Percentiles rank a stretch among this genome's conserved stretches.
phyloP scores from a whole-genome alignment of 352 stramenopile species.

The Poterioochromonas sp. region DNA sequence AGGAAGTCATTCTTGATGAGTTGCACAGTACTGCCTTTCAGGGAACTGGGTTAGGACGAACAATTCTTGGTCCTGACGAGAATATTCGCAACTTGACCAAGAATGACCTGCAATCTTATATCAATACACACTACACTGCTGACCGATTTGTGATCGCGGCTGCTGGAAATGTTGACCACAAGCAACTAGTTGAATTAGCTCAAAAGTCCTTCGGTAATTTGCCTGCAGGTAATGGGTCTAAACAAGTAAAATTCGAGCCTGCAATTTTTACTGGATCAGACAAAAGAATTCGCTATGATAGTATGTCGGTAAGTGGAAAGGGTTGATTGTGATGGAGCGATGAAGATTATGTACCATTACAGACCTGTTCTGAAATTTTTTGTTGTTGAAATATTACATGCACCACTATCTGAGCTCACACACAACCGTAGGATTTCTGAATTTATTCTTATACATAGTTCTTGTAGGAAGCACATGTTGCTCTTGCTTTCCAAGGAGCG shows the following conservation, averaged over 20 bases:
- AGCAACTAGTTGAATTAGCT: slow-evolving; percentile 88
- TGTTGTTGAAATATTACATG: background rate
- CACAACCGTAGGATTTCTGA: no score
- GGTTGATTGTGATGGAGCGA: background rate
- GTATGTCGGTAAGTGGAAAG: slow-evolving; percentile 9
- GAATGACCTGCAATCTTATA: slow-evolving; percentile 90
- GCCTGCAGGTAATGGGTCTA: slow-evolving; percentile 55
- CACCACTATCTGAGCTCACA: slow-evolving; percentile 10
- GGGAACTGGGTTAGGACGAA: slow-evolving; percentile 89
- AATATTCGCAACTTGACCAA: slow-evolving; percentile 91
- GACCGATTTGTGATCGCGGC: slow-evolving; percentile 96
- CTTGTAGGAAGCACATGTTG: slow-evolving; percentile 27
- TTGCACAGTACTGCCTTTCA: slow-evolving; percentile 97
- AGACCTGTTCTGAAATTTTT: slow-evolving; percentile 9
- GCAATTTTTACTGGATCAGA: slow-evolving; percentile 73
- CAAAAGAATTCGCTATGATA: slow-evolving; percentile 64
- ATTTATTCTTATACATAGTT: no score
- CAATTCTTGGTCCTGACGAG: slow-evolving; percentile 94
- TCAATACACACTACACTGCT: slow-evolving; percentile 99
- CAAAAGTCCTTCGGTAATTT: slow-evolving; percentile 91
- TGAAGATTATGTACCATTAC: background rate
- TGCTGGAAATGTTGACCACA: slow-evolving; percentile 92
- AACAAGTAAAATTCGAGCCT: slow-evolving; percentile 54
- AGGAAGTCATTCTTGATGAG: slow-evolving; percentile 97
- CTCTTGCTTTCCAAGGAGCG: slow-evolving; percentile 8